phyloP scores from a whole-genome alignment of 106 monocot genomes.

The Dioscorea zingiberensis region DNA sequence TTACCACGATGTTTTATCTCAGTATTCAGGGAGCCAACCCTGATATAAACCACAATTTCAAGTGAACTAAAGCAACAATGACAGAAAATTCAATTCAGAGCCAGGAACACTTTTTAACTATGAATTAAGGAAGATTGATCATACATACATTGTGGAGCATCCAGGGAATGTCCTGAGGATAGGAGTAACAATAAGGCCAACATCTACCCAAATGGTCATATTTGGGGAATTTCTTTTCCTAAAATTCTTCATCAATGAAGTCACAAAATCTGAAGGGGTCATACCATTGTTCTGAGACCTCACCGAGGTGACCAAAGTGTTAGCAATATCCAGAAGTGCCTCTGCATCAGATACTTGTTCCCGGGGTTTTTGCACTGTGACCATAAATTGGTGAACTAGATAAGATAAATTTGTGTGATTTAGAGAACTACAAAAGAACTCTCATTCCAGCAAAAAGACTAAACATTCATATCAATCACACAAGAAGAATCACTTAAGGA shows the following conservation, averaged over 20 bases:
- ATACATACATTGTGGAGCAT: slow-evolving; percentile 73
- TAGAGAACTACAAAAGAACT: too few species aligned
- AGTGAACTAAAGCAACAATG: neutral
- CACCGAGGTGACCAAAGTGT: slow-evolving; percentile 35
- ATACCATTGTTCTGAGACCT: slow-evolving; percentile 45
- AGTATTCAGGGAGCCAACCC: slow-evolving; percentile 73
- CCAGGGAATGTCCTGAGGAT: slow-evolving; percentile 40
- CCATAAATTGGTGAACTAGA: too few species aligned
- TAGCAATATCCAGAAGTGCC: slow-evolving; percentile 63
- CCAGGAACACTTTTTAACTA: neutral
- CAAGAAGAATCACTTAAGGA: too few species aligned
- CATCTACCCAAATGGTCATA: slow-evolving; percentile 31
- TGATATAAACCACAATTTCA: slow-evolving; percentile 12
- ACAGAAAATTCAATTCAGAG: too few species aligned
- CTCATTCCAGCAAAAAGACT: too few species aligned
- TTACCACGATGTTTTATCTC: slow-evolving; percentile 50
- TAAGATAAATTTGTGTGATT: too few species aligned
- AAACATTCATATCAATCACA: too few species aligned
- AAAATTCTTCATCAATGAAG: slow-evolving; percentile 54
- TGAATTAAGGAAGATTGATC: neutral
- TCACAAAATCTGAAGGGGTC: slow-evolving; percentile 70
- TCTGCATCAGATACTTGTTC: slow-evolving; percentile 93
- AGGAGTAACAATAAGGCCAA: slow-evolving; percentile 46
- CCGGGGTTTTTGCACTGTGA: slow-evolving; percentile 69
- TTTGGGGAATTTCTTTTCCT: slow-evolving; percentile 15